Evolutionary conservation across 139 green algal genomes (phyloP), one percentile per base, ranked within the genome.

Genomic region (Micromonas pusilla): DNA sequence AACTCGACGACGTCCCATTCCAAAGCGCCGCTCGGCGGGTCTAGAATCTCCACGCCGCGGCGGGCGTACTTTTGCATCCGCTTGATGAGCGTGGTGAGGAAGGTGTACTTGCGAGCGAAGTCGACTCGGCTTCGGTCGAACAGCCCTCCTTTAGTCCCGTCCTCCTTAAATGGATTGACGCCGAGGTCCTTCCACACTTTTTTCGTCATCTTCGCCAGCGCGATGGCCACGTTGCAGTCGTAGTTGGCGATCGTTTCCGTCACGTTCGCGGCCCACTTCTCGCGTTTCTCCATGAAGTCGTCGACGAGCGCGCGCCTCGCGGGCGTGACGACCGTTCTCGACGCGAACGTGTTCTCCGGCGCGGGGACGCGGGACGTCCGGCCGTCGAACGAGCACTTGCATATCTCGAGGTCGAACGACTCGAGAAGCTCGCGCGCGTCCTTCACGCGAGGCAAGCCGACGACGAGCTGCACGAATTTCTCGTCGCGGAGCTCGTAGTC

Each of bases 321-420:
- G 13, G 63, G 63, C 9, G 63, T 70, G 63, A 70, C 19, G 28
- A 36, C 19, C 6, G 63, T 70, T 6, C 30, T 6, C 13, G 9
- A 6, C 28, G 63, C 63, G 63, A 70, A 70, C 9, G 28, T 70
- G 19, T 70, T 20, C 6, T 6, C 63, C 9, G 63, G 63, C 6
- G 63, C 28, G 63, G 63, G 63, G 63, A 70, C 19, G 28, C 13
- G 9, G 19, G 19, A 70, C 9, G 6, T 16, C 13, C 19, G 9
- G 6, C 30, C 30, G 19, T 70, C 19, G 63, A 70, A 70, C 9
- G 63, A 70, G 63, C 28, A 70, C 63, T 70, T 70, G 63, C 63
- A 70, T 33, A 70, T 70, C 63, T 70, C 63, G 63, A 70, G 63
- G 63, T 70, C 63, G 19, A 70, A 70, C 9, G 9, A 31, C 30